Evolutionary conservation across 768 basidiomycete species (phyloP), one percentile per base, ranked within the genome.

Genomic region (Leccinum rimulosum): DNA sequence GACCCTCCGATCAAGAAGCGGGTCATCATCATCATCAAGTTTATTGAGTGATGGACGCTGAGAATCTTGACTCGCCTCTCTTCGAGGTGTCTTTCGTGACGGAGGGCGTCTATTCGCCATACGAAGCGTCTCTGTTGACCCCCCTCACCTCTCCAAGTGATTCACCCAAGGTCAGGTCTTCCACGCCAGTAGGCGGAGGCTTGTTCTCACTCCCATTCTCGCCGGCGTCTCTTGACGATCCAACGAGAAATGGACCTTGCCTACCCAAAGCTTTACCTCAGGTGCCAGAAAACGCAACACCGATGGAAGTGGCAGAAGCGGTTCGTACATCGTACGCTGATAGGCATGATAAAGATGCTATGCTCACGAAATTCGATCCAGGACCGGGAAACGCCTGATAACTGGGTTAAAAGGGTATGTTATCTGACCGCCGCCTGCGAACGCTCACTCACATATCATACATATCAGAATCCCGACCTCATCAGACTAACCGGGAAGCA

Each of bases 401-500:
- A 65, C n/a, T 79, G 78, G 77, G 48, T 79, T 51, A 70, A 70
- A 47, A 70, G 79, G 30, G 77, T 74, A 10, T 1, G 56, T 4
- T 45, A 5, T 19, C n/a, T 45, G 17, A 15, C 14, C 8, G 28
- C 2, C 25, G 25, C 2, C 22, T 10, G 1, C 15, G 15, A 52
- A 33, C 38, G 9, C 15, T 8, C 36, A 12, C 50, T 64, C 33
- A 60, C 28, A 19, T 12, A 49, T 10, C 38, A n/a, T n/a, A 19
- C 30, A 25, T 28, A 36, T 30, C 19, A 74, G 63, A 68, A 78
- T 48, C 72, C 75, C 0, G 60, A 65, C 28, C 75, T 84, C 48
- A 70, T 85, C 25, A 77, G 82, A 3, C 64, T 85, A 54, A 86
- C 84, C 5, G 82, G 82, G 27, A 79, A 81, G 61, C 86, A 86